Evolutionary conservation across 1,284 basidiomycete species (phyloP).

Genomic region (Ganoderma lingzhi): DNA sequence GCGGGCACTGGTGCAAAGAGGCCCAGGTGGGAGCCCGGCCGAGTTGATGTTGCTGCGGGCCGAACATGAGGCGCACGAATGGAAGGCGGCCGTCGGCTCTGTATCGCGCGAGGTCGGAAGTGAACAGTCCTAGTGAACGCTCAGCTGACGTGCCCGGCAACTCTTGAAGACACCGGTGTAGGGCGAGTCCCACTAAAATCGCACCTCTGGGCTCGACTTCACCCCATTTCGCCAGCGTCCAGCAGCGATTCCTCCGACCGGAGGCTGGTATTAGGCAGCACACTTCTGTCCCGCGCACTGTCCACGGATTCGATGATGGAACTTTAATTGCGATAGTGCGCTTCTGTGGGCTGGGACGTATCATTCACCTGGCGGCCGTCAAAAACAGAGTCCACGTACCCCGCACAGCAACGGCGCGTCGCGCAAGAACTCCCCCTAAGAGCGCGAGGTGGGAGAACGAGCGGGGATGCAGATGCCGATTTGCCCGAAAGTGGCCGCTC

Average conservation of each 20-base stretch:
- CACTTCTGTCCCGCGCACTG: not conserved
- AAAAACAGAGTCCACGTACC: slow-evolving; percentile 1
- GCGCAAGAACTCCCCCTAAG: not conserved
- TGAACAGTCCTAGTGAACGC: not conserved
- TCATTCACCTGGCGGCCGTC: not conserved
- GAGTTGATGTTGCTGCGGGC: not conserved
- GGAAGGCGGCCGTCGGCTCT: not conserved
- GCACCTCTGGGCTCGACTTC: not conserved
- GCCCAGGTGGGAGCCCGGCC: not conserved
- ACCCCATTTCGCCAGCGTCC: not conserved
- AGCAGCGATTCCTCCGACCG: slow-evolving; percentile 2
- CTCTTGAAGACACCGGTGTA: not conserved
- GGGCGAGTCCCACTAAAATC: not conserved
- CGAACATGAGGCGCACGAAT: not conserved
- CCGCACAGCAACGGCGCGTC: not conserved
- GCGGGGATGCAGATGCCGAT: not conserved
- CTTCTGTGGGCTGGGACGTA: not conserved
- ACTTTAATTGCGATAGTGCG: not conserved
- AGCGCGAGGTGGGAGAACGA: not conserved
- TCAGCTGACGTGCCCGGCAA: not conserved
- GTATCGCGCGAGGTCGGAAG: not conserved
- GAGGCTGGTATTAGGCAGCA: not conserved
- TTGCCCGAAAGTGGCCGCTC: not conserved
- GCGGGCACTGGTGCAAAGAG: not conserved
- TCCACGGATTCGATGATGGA: not conserved